Percentiles rank a stretch among this genome's conserved stretches.
Evolutionary conservation across 1,284 basidiomycete genomes (phyloP).

Genomic region (Puccinia hordei): DNA sequence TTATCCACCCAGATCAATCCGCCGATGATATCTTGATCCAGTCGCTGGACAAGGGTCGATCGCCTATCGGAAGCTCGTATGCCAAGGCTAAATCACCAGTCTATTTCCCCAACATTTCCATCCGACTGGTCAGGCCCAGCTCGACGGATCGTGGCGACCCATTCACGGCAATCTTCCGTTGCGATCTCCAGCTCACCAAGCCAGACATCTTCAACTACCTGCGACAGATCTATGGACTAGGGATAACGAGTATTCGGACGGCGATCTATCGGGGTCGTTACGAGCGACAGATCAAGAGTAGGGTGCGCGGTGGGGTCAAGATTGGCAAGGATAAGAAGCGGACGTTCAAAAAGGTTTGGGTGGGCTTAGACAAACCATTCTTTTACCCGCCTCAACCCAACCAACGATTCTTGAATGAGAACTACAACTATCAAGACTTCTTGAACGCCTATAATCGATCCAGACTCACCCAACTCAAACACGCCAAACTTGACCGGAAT

Average conservation of each 20-base stretch:
- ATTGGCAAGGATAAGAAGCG: slow-evolving; percentile 9
- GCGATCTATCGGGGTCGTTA: slow-evolving; percentile 56
- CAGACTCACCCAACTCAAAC: not conserved
- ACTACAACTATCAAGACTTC: slow-evolving; percentile 34
- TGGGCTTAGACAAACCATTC: slow-evolving; percentile 34
- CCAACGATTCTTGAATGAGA: slow-evolving; percentile 13
- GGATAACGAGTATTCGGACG: slow-evolving; percentile 55
- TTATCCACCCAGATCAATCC: not conserved
- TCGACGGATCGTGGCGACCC: slow-evolving; percentile 55
- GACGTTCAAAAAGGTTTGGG: slow-evolving; percentile 47
- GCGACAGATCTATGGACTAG: slow-evolving; percentile 56
- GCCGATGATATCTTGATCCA: slow-evolving; percentile 11
- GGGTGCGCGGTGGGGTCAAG: slow-evolving; percentile 2
- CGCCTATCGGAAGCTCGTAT: slow-evolving; percentile 23
- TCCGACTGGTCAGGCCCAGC: slow-evolving; percentile 56
- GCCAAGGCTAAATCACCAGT: slow-evolving; percentile 46
- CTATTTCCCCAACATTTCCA: slow-evolving; percentile 56
- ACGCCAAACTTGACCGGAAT: slow-evolving; percentile 5
- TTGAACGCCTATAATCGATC: slow-evolving; percentile 25
- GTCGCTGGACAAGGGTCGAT: slow-evolving; percentile 1
- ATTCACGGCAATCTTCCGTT: slow-evolving; percentile 58
- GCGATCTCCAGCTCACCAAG: slow-evolving; percentile 56
- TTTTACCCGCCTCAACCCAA: slow-evolving; percentile 11
- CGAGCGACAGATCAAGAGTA: slow-evolving; percentile 53
- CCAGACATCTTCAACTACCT: slow-evolving; percentile 58